Conservation (phyloP, 257 asterid genomes). For the Fraxinus quadrangulata region DNA sequence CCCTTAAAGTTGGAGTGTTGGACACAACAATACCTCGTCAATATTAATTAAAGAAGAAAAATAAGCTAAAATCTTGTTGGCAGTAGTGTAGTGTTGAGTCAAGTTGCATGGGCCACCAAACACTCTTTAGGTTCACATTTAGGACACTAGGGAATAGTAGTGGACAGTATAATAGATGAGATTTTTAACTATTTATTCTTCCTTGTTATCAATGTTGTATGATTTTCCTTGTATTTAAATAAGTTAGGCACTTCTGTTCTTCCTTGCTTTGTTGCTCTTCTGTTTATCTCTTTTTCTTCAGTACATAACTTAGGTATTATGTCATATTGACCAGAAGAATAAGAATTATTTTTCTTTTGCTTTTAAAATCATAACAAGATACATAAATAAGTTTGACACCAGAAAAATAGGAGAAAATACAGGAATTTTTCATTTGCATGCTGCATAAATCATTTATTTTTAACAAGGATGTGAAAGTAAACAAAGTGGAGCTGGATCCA, state of each 20-base stretch:
- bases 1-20: constrained; percentile 15
- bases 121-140: not conserved
- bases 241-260: not conserved
- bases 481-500: not conserved
- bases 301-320: not conserved
- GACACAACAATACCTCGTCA: not conserved
- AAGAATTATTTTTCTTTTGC: not conserved
- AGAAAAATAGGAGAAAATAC: not conserved
- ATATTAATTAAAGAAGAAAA: not conserved
- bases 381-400: not conserved
- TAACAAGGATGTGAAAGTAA: not conserved
- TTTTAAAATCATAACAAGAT: not conserved
- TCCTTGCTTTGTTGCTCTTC: not conserved
- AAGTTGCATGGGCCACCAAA: not conserved
- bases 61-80: not conserved
- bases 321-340: not conserved
- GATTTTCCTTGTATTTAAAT: not conserved
- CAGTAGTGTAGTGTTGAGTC: not conserved
- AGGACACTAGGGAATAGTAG: not conserved
- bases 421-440: not conserved
- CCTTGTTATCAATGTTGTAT: not conserved
- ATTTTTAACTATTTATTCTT: not conserved
- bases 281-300: not conserved
- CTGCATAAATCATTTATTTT: constrained; percentile 9
- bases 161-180: not conserved